These are phyloP conservation scores for Alloteropsis semialata DNA, from an alignment of 176 grass and related monocot species.

Conservation along the genomic window DNA sequence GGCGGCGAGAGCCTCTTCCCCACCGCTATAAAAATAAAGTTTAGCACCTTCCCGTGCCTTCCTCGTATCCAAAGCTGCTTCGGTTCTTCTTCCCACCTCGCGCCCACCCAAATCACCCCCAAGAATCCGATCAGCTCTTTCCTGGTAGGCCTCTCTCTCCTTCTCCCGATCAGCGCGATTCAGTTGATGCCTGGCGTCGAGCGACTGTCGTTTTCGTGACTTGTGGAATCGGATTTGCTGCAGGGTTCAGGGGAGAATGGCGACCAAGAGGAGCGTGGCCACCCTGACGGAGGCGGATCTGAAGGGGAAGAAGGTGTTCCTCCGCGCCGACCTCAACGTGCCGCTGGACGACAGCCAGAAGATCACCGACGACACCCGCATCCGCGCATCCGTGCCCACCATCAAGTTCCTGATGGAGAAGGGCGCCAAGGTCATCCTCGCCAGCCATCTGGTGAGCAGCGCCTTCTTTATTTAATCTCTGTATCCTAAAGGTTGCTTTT, in stretches of 20 bases:
- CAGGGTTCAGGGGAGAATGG: slow-evolving; percentile 48
- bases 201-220: neutral
- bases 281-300: slow-evolving; percentile 59
- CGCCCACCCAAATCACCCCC: neutral
- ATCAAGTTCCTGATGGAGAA: slow-evolving; percentile 69
- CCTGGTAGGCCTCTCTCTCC: neutral
- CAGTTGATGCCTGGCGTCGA: neutral
- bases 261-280: slow-evolving; percentile 72
- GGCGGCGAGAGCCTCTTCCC: neutral
- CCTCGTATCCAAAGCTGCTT: neutral
- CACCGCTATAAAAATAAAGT: slow-evolving; percentile 22
- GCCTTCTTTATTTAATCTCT: neutral
- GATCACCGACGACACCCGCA: slow-evolving; percentile 82
- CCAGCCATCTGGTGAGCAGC: slow-evolving; percentile 64
- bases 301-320: slow-evolving; percentile 75
- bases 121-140: neutral
- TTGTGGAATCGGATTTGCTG: slow-evolving; percentile 16
- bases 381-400: slow-evolving; percentile 77
- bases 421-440: slow-evolving; percentile 69
- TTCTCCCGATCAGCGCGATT: neutral
- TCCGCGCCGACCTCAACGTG: slow-evolving; percentile 80
- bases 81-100: neutral
- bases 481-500: neutral
- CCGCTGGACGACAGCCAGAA: slow-evolving; percentile 68
- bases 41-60: slow-evolving; percentile 5